Base-by-base conservation (phyloP, 2,329 filamentous ascomycete genomes). In the Dothistroma septosporum region DNA sequence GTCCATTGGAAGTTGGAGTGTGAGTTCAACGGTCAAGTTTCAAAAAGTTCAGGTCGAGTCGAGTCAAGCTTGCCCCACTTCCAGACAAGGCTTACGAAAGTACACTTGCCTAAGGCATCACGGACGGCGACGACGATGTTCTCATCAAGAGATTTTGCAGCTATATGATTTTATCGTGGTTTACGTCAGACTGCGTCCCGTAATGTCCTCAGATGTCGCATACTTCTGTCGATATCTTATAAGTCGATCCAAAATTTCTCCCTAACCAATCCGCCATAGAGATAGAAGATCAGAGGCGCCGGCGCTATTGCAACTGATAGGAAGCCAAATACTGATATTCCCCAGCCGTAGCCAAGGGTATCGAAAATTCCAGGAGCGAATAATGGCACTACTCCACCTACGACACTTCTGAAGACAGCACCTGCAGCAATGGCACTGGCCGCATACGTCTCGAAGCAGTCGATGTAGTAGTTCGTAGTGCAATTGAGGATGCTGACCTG, bases 401-500 rank as follows among this genome's bases (percentile, higher is more conserved):
- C 68, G 0, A 82, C 44, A 52, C 74, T 76, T 21, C 80, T 69
- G 57, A 82, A 81, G 0, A 81, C 75, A 0, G 79, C 76, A 0
- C 79, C 79, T 4, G 79, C 80, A 5, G 80, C 80, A 55, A 82
- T 81, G 0, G 79, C 80, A 37, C 74, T 77, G 7, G 80, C 80
- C 6, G 80, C 80, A 61, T 80, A 81, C 67, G 76, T 75, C 60
- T 81, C 79, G 59, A 82, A 82, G 22, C 76, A 75, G 65, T 82
- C 80, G 52, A 83, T 82, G 66, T 82, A 82, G 68, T 83, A 83
- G 56, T 83, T 84, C 57, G 83, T 81, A 16, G 80, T 80, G 12
- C 75, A 76, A 58, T 83, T 83, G 57, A 83, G 70, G 32, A 82
- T 81, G 64, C 80, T 78, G 11, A 84, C 79, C 58, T 83, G 80